Evolutionary conservation across 2,329 filamentous ascomycete species (phyloP), one percentile per base, ranked within the genome.

Genomic region (Pyrenochaeta sp.): DNA sequence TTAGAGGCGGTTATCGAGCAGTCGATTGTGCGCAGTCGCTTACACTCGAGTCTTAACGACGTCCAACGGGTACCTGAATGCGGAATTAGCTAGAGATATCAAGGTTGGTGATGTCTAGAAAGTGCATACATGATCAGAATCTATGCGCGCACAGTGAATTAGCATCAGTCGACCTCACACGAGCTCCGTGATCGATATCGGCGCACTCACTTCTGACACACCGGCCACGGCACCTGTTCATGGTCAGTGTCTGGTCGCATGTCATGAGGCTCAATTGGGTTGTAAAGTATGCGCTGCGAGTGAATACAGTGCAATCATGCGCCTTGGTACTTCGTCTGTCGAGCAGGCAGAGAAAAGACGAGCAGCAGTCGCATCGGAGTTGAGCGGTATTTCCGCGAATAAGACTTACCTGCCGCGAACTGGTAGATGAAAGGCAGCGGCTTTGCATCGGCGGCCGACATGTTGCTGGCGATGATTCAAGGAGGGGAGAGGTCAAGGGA

Each of bases 31-130:
- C 48, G 54, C 51, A 44, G 34, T 59, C 40, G 61, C 89, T 86
- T 87, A 95, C 91, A 96, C 91, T 90, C 94, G 86, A 66, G 95
- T 98, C 87, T 98, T 98, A 80, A 98, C 92, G 58, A 99, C 95
- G 79, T 99, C 95, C 79, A 99, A 85, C 69, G 95, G 95, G 84
- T 99, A 99, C 95, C 93, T 97, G 77, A 68, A n/a, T 25, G 47
- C 32, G 54, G 49, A 36, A 25, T 49, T 24, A 57, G 25, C 45
- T 61, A 27, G 13, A 44, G 25, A 27, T 44, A n/a, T 27, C 12
- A n/a, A 3, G 25, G 13, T n/a, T 32, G 1, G 6, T 30, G 28
- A n/a, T 32, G 2, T 32, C 32, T 4, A 32, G 25, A 47, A 9
- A 6, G 24, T 34, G 28, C 65, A 75, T 83, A 94, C 91, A 96